A percentile compares a stretch with the other conserved stretches of the same genome.
phyloP scores from a whole-genome alignment of 2,329 filamentous ascomycete genomes.

The Cladosporium velox region DNA sequence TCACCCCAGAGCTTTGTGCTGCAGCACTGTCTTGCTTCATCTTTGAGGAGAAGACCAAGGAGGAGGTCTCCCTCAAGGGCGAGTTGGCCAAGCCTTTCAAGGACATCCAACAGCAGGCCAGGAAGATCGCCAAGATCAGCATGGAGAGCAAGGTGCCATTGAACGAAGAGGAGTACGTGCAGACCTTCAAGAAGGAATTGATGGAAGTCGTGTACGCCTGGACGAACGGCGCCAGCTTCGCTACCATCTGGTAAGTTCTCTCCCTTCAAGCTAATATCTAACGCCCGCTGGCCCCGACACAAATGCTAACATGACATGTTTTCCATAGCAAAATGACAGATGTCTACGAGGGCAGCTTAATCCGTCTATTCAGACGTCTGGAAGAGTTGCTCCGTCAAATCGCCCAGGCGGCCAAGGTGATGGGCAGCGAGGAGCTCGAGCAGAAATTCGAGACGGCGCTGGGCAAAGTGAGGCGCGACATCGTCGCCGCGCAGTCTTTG shows the following conservation, averaged over 20 bases:
- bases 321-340: slow-evolving; percentile 90
- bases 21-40: slow-evolving; percentile 91
- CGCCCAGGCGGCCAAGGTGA: slow-evolving; percentile 92
- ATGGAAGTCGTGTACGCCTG: slow-evolving; percentile 96
- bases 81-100: slow-evolving; percentile 83
- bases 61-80: slow-evolving; percentile 70
- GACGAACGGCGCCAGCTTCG: slow-evolving; percentile 87
- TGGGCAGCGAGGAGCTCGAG: slow-evolving; percentile 93
- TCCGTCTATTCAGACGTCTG: slow-evolving; percentile 90
- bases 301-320: neutral
- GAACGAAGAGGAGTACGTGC: slow-evolving; percentile 93
- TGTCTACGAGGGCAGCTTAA: slow-evolving; percentile 93
- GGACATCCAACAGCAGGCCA: slow-evolving; percentile 83
- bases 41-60: slow-evolving; percentile 92
- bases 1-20: slow-evolving; percentile 83
- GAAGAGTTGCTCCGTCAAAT: slow-evolving; percentile 95
- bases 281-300: neutral
- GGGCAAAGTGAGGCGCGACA: slow-evolving; percentile 83
- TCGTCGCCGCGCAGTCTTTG: slow-evolving; percentile 90
- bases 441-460: slow-evolving; percentile 88
- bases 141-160: slow-evolving; percentile 90
- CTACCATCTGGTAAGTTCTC: slow-evolving; percentile 83
- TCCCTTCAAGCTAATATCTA: neutral
- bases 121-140: slow-evolving; percentile 87
- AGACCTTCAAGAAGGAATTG: slow-evolving; percentile 87